These are phyloP conservation scores for Pichia cactophila DNA, from an alignment of 1,139 yeast species.

Conservation along the genomic window DNA sequence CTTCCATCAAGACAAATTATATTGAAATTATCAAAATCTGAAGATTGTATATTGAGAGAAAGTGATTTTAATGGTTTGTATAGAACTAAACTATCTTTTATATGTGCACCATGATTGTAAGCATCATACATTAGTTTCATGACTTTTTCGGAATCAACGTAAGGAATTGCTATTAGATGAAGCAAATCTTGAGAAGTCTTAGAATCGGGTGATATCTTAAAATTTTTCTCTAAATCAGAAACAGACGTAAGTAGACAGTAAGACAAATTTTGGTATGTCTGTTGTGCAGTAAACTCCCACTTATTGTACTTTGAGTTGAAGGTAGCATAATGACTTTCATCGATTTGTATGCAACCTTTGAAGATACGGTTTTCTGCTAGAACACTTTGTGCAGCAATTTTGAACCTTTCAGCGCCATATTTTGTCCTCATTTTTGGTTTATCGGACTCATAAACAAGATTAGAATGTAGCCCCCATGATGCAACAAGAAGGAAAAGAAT, in stretches of 20 bases:
- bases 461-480: conserved; percentile 84
- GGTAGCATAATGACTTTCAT: conserved; percentile 9
- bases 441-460: conserved; percentile 74
- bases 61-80: conserved; percentile 28
- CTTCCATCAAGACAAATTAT: conserved; percentile 48
- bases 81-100: conserved; percentile 36
- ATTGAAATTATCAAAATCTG: conserved; percentile 1
- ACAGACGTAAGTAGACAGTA: conserved; percentile 63
- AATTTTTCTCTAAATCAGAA: conserved; percentile 57
- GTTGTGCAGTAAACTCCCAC: not conserved
- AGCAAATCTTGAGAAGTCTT: conserved; percentile 42
- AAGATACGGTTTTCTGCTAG: conserved; percentile 44
- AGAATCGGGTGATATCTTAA: conserved; percentile 68
- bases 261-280: conserved; percentile 34
- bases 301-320: not conserved
- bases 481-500: conserved; percentile 54
- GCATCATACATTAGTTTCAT: conserved; percentile 53
- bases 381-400: conserved; percentile 56
- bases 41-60: conserved; percentile 23
- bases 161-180: conserved; percentile 48
- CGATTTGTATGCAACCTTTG: conserved; percentile 32
- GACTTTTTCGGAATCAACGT: conserved; percentile 33
- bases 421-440: conserved; percentile 51
- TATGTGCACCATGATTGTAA: conserved; percentile 51
- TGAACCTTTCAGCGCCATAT: conserved; percentile 60